phyloP scores from a whole-genome alignment of 1,284 basidiomycete genomes.

The Moniliella sp. region DNA sequence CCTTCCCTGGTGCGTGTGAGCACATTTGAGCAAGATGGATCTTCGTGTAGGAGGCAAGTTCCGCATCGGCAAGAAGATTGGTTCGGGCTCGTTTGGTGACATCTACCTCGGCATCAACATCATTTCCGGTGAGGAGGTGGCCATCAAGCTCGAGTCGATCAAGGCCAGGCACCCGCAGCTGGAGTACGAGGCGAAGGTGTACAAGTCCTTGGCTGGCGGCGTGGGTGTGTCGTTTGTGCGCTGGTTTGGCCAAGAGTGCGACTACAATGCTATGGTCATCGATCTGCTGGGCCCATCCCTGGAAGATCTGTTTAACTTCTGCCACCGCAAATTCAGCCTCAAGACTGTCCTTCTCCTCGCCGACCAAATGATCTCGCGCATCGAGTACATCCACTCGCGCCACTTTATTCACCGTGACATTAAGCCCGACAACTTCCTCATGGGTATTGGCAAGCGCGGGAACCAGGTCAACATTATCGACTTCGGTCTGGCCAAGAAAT shows the following conservation, averaged over 20 bases:
- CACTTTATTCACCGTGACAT: constrained; percentile 1
- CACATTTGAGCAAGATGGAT: constrained; percentile 51
- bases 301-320: constrained; percentile 1
- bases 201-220: too few relatives aligned
- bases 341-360: background rate
- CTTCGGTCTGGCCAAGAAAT: too few relatives aligned
- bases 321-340: constrained; percentile 1
- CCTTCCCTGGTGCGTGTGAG: too few relatives aligned
- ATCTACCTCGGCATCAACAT: constrained; percentile 99
- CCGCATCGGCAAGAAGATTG: constrained; percentile 97
- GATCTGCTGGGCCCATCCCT: background rate
- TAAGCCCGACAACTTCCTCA: too few relatives aligned
- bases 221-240: too few relatives aligned
- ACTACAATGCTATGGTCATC: constrained; percentile 1
- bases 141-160: constrained; percentile 97
- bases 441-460: background rate
- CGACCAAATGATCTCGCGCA: constrained; percentile 1
- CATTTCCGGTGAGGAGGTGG: constrained; percentile 98
- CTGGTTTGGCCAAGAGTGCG: too few relatives aligned
- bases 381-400: constrained; percentile 1
- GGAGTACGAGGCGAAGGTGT: constrained; percentile 55
- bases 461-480: too few relatives aligned
- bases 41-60: constrained; percentile 72
- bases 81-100: constrained; percentile 95
- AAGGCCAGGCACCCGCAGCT: constrained; percentile 99